These are phyloP conservation scores for Ceratocystis ficicola DNA, from an alignment of 2,329 filamentous ascomycete genomes.

Conservation along the genomic window DNA sequence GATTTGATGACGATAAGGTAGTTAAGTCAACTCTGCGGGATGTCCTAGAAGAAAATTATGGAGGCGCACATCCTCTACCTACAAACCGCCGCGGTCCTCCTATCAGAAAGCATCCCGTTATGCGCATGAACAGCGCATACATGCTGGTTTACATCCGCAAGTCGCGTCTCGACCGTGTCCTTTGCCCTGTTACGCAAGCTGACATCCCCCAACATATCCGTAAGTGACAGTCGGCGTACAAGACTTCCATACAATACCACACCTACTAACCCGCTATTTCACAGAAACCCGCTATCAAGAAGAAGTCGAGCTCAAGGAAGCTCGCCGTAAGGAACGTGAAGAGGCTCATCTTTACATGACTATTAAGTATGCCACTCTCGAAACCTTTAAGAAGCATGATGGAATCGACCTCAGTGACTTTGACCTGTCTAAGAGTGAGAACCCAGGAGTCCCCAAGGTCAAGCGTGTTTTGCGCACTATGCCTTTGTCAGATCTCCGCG, in stretches of 20 bases:
- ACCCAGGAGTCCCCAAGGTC: slow-evolving; percentile 53
- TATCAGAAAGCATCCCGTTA: slow-evolving; percentile 45
- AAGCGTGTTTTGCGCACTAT: slow-evolving; percentile 66
- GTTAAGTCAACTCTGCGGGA: slow-evolving; percentile 87
- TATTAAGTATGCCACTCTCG: slow-evolving; percentile 67
- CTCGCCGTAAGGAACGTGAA: slow-evolving; percentile 73
- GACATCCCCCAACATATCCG: slow-evolving; percentile 50
- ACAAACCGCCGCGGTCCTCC: slow-evolving; percentile 35
- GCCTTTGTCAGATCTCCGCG: slow-evolving; percentile 62
- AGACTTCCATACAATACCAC: not conserved
- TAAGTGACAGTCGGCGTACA: not conserved
- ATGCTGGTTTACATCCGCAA: slow-evolving; percentile 98
- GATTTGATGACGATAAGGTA: slow-evolving; percentile 93
- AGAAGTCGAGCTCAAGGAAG: slow-evolving; percentile 64
- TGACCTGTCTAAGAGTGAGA: slow-evolving; percentile 30
- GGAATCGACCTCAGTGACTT: slow-evolving; percentile 71
- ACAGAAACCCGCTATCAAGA: slow-evolving; percentile 63
- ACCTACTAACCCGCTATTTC: slow-evolving; percentile 17
- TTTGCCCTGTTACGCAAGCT: slow-evolving; percentile 61
- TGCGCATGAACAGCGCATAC: slow-evolving; percentile 75
- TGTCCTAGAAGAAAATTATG: slow-evolving; percentile 92
- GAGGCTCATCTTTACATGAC: slow-evolving; percentile 89
- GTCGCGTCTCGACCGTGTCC: slow-evolving; percentile 67
- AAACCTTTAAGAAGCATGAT: slow-evolving; percentile 68
- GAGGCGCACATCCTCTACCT: slow-evolving; percentile 60